Evolutionary conservation across 2,329 filamentous ascomycete genomes (phyloP).

Genomic region (Aureobasidium sp.): DNA sequence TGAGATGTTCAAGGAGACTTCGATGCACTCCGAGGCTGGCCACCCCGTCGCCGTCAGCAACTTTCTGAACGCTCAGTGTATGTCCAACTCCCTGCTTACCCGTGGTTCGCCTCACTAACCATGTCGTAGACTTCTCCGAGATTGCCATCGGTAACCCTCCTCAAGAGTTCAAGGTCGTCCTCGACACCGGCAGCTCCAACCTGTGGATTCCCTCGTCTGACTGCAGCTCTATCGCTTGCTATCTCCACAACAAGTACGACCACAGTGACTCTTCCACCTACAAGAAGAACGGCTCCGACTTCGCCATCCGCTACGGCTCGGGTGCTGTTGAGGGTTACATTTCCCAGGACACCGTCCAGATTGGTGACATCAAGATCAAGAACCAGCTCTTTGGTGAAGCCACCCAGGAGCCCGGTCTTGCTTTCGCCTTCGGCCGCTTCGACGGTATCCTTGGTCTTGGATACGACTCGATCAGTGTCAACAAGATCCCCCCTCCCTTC

Average conservation of each 20-base stretch:
- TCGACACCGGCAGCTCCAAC: constrained; percentile 98
- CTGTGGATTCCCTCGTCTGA: constrained; percentile 90
- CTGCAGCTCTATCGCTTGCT: constrained; percentile 95
- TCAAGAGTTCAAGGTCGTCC: constrained; percentile 94
- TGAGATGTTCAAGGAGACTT: constrained; percentile 70
- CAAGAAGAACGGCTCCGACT: constrained; percentile 86
- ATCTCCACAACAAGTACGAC: constrained; percentile 94
- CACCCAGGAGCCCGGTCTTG: constrained; percentile 87
- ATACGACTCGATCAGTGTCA: constrained; percentile 95
- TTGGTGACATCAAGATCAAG: constrained; percentile 84
- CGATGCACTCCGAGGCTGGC: constrained; percentile 54
- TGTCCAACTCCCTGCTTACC: constrained; percentile 29
- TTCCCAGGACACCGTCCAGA: constrained; percentile 76
- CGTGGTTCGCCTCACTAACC: background rate
- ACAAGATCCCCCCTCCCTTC: constrained; percentile 88
- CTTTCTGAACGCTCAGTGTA: constrained; percentile 98
- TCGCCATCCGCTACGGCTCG: constrained; percentile 92
- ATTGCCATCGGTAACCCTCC: constrained; percentile 87
- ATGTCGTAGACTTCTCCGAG: constrained; percentile 77
- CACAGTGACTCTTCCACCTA: constrained; percentile 80
- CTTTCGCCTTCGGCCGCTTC: constrained; percentile 95
- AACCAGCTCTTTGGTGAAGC: constrained; percentile 93
- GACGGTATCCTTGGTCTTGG: constrained; percentile 94
- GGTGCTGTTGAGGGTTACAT: constrained; percentile 90
- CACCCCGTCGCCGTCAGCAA: constrained; percentile 89